These are phyloP conservation scores for Mucor sp. DNA, from an alignment of 371 early-diverging fungal genomes.

Conservation along the genomic window DNA sequence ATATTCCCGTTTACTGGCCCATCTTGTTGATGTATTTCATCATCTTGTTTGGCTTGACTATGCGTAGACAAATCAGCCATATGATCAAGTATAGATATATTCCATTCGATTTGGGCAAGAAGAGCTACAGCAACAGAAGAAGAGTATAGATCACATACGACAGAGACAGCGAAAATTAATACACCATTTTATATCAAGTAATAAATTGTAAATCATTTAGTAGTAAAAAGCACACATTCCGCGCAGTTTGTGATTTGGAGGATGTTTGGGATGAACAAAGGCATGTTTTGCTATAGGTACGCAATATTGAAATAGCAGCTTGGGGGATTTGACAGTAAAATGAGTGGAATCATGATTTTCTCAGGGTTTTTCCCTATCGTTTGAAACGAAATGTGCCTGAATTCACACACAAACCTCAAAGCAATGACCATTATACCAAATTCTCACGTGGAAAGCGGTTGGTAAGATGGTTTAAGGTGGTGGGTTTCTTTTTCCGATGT, in stretches of 20 bases:
- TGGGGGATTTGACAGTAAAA: background rate
- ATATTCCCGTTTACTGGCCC: constrained; percentile 99
- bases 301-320: background rate
- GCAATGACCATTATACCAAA: background rate
- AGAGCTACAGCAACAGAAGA: constrained; percentile 59
- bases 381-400: background rate
- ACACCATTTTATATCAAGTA: background rate
- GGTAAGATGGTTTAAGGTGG: background rate
- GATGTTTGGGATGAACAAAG: background rate
- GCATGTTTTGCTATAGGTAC: background rate
- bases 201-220: background rate
- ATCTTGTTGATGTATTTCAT: constrained; percentile 93
- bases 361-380: background rate
- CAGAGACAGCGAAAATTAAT: background rate
- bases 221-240: background rate
- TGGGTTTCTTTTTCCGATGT: background rate
- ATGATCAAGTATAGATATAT: constrained; percentile 99
- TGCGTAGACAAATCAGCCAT: constrained; percentile 95
- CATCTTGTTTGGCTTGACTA: constrained; percentile 92
- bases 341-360: background rate
- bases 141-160: constrained; percentile 8
- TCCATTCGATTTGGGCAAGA: constrained; percentile 97
- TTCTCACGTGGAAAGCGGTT: background rate
- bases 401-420: background rate
- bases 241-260: background rate